A percentile compares a stretch with the other conserved stretches of the same genome.
These are phyloP conservation scores for Orobanche coerulescens DNA, from an alignment of 257 asterid species.

Conservation along the genomic window DNA sequence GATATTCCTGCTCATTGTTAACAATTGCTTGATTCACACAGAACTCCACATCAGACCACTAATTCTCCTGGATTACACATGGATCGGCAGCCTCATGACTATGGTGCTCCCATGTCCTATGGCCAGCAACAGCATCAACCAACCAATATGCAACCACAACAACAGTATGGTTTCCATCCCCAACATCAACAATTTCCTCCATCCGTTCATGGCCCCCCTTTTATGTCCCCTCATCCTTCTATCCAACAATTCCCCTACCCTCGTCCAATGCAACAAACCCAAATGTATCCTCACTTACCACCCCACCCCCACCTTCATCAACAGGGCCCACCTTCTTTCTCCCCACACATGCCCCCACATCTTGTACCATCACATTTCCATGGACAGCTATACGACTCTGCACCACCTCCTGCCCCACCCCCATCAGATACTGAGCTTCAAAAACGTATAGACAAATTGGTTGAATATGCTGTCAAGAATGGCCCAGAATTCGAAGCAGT, in stretches of 20 bases:
- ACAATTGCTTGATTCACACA: neutral
- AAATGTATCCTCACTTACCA: conserved; percentile 59
- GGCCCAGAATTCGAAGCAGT: conserved; percentile 97
- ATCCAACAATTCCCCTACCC: conserved; percentile 79
- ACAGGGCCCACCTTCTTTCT: conserved; percentile 61
- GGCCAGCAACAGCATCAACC: conserved; percentile 76
- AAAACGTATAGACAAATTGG: conserved; percentile 84
- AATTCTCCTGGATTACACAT: conserved; percentile 28
- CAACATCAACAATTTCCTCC: conserved; percentile 88
- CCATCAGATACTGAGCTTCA: conserved; percentile 91
- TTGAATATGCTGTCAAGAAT: conserved; percentile 83
- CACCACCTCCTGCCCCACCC: conserved; percentile 80
- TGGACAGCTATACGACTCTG: conserved; percentile 57
- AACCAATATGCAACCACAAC: conserved; percentile 47
- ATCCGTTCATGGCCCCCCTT: conserved; percentile 72
- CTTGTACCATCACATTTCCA: conserved; percentile 63
- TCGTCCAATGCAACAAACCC: conserved; percentile 73
- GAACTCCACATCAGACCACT: conserved; percentile 5
- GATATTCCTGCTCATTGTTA: neutral
- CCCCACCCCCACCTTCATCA: conserved; percentile 73
- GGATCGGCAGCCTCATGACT: conserved; percentile 88
- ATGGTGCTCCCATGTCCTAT: conserved; percentile 64
- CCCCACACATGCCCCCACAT: conserved; percentile 73
- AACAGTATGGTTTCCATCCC: conserved; percentile 73
- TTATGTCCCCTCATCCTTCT: conserved; percentile 72